Evolutionary conservation across 108 stramenopile species (phyloP).

Genomic region (Skeletonema tropicum): DNA sequence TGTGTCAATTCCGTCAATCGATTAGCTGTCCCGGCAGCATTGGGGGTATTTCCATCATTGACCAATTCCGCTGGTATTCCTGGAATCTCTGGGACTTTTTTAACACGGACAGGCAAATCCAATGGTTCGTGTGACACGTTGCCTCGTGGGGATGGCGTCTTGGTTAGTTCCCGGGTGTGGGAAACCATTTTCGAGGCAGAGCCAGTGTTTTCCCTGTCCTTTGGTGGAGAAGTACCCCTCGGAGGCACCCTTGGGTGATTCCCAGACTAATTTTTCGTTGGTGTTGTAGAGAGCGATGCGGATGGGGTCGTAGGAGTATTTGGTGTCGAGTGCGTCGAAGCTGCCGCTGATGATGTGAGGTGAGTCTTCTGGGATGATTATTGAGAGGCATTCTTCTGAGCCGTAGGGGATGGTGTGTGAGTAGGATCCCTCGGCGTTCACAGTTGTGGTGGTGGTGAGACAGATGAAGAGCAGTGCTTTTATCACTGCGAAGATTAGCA

Average conservation of each 20-base stretch:
- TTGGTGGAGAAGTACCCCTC: constrained; percentile 30
- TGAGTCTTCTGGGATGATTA: constrained; percentile 34
- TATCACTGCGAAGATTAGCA: background rate
- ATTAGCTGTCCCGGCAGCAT: constrained; percentile 22
- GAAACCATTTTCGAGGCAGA: constrained; percentile 50
- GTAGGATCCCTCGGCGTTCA: constrained; percentile 28
- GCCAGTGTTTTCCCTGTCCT: constrained; percentile 32
- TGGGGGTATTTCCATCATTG: background rate
- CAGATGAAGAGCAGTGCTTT: background rate
- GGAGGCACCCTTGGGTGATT: constrained; percentile 16
- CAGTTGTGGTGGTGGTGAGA: constrained; percentile 1
- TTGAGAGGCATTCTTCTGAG: constrained; percentile 42
- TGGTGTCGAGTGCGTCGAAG: constrained; percentile 42
- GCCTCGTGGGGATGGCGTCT: background rate
- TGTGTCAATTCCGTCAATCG: constrained; percentile 36
- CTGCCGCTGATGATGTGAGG: constrained; percentile 38
- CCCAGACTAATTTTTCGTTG: constrained; percentile 35
- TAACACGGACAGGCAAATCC: constrained; percentile 48
- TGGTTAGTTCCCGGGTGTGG: constrained; percentile 12
- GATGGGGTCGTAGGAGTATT: constrained; percentile 36
- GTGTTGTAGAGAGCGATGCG: constrained; percentile 42
- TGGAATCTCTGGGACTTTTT: constrained; percentile 1
- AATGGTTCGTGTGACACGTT: constrained; percentile 38
- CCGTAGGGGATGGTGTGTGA: constrained; percentile 43
- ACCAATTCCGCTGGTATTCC: background rate